Evolutionary conservation across 2,329 filamentous ascomycete genomes (phyloP).

Genomic region (Apiospora phragmitis): DNA sequence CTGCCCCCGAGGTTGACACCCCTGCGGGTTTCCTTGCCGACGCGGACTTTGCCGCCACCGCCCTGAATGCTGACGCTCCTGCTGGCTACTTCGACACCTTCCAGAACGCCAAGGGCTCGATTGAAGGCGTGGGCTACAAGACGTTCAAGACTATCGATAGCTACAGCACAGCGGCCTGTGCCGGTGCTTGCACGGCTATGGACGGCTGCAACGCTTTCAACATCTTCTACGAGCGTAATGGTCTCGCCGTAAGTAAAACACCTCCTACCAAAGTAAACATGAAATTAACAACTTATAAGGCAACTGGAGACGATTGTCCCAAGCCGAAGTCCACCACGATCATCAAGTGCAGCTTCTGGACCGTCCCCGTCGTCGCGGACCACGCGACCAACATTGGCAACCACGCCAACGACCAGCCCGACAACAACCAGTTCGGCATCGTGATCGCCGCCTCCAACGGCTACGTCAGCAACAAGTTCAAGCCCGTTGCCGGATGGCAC

Average conservation of each 20-base stretch:
- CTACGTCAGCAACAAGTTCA: conserved; percentile 10
- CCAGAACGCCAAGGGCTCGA: conserved; percentile 24
- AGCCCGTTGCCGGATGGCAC: neutral
- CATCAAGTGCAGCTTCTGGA: conserved; percentile 20
- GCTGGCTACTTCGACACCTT: conserved; percentile 35
- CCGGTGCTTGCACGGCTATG: conserved; percentile 9
- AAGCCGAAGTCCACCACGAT: conserved; percentile 14
- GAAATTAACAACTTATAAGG: neutral
- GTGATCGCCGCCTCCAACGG: conserved; percentile 19
- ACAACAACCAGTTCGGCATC: conserved; percentile 12
- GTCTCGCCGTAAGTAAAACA: conserved; percentile 8
- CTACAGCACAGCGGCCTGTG: conserved; percentile 14
- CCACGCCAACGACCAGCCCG: neutral
- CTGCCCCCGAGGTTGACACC: conserved; percentile 23
- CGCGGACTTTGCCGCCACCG: conserved; percentile 20
- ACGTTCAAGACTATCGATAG: conserved; percentile 9
- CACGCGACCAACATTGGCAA: conserved; percentile 15
- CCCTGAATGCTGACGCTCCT: conserved; percentile 28
- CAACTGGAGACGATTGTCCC: conserved; percentile 10
- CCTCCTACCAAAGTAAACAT: too few species aligned
- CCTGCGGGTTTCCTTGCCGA: conserved; percentile 29
- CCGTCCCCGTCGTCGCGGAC: neutral
- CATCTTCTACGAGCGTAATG: conserved; percentile 18
- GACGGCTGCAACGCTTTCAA: conserved; percentile 16
- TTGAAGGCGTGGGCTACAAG: conserved; percentile 14